Conservation (phyloP, 2,329 filamentous ascomycete species). For the Penicillium sp. region DNA sequence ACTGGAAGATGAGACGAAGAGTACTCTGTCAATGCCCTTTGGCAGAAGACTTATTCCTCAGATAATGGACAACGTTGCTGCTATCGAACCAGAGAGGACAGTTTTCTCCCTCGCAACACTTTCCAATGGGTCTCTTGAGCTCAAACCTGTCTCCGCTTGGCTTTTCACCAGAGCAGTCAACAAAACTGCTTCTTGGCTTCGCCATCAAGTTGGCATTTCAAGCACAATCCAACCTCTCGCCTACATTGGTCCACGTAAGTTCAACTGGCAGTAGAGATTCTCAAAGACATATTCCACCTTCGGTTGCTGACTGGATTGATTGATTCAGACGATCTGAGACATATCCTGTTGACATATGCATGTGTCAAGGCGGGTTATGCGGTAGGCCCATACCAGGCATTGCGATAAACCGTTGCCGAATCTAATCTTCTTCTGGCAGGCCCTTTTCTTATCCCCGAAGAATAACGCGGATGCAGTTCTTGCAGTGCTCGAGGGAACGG, state of each 20-base stretch:
- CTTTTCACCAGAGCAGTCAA: conserved; percentile 5
- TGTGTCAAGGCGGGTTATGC: conserved; percentile 6
- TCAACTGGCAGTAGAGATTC: background rate
- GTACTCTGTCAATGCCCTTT: background rate
- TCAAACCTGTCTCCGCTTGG: background rate
- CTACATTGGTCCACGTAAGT: conserved; percentile 10
- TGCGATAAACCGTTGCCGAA: background rate
- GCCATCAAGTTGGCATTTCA: background rate
- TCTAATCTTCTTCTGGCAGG: background rate
- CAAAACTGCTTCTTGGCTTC: conserved; percentile 6
- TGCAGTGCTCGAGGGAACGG: background rate
- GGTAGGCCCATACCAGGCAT: background rate
- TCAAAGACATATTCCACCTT: background rate
- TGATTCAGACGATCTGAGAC: conserved; percentile 3
- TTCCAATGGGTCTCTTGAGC: background rate
- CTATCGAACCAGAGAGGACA: background rate
- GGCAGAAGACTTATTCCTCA: conserved; percentile 5
- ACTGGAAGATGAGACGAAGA: background rate
- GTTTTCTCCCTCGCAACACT: conserved; percentile 2
- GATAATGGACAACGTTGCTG: conserved; percentile 6
- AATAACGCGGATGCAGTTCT: background rate
- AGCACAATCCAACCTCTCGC: background rate
- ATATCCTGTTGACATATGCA: conserved; percentile 5
- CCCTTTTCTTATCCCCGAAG: background rate
- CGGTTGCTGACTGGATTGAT: background rate